Conservation (phyloP, 73 alveolate genomes). For the Paramecium pentaurelia region DNA sequence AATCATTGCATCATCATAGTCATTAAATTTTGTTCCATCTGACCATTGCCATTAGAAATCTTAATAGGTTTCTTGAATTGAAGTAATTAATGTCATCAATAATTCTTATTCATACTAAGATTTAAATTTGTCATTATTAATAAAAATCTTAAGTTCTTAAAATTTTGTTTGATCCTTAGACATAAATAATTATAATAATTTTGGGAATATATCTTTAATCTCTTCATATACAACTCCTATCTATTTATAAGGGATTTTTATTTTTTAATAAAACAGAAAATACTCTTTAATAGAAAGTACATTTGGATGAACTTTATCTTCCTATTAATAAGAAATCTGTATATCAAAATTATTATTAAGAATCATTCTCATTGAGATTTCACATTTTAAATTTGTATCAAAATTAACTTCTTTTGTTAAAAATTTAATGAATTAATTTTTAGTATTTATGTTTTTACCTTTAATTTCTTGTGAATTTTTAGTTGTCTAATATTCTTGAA, state of each 20-base stretch:
- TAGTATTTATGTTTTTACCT: no score
- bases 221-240: neutral
- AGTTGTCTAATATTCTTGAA: neutral
- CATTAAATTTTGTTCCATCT: neutral
- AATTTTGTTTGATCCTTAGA: neutral
- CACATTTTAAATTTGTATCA: neutral
- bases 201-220: neutral
- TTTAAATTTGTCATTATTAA: neutral
- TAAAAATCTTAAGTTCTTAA: neutral
- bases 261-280: neutral
- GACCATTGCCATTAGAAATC: neutral
- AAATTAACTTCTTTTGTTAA: neutral
- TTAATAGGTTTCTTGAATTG: neutral
- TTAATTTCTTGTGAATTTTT: no score
- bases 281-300: neutral
- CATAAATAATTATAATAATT: neutral
- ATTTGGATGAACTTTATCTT: neutral
- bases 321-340: neutral
- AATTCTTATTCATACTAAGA: neutral
- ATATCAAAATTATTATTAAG: neutral
- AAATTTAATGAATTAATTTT: neutral
- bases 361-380: neutral
- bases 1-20: neutral
- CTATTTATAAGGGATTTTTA: neutral
- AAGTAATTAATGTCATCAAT: neutral